phyloP scores from a whole-genome alignment of 352 stramenopile genomes.

The Pythium aristosporum region DNA sequence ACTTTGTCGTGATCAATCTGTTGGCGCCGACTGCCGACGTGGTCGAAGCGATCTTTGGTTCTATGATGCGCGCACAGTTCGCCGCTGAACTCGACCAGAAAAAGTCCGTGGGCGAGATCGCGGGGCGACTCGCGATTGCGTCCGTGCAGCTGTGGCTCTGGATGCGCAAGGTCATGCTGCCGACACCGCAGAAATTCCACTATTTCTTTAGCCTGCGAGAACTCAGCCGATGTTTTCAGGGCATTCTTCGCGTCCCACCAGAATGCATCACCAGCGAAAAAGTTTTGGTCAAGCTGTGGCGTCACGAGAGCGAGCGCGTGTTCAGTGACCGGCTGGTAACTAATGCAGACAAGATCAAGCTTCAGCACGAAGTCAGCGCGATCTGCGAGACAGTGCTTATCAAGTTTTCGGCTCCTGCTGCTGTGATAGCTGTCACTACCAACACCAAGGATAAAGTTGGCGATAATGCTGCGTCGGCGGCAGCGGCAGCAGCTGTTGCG shows the following conservation, averaged over 20 bases:
- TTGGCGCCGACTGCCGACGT: conserved; percentile 67
- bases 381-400: conserved; percentile 51
- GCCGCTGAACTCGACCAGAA: conserved; percentile 27
- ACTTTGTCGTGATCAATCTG: conserved; percentile 90
- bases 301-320: conserved; percentile 82
- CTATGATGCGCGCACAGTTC: conserved; percentile 69
- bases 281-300: conserved; percentile 69
- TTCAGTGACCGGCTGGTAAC: conserved; percentile 78
- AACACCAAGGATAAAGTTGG: conserved; percentile 17
- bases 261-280: conserved; percentile 52
- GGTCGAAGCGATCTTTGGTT: conserved; percentile 86
- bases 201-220: conserved; percentile 84
- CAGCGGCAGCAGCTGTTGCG: not conserved
- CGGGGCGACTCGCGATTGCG: conserved; percentile 40
- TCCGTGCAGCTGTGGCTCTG: conserved; percentile 71
- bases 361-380: conserved; percentile 49
- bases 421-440: not conserved
- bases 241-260: conserved; percentile 58
- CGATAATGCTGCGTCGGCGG: not conserved
- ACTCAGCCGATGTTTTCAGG: conserved; percentile 75
- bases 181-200: conserved; percentile 79
- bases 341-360: conserved; percentile 69
- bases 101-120: conserved; percentile 48
- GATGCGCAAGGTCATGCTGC: conserved; percentile 65
- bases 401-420: conserved; percentile 16